These are phyloP conservation scores for Arachnopeziza araneosa DNA, from an alignment of 2,329 filamentous ascomycete genomes.

Conservation along the genomic window DNA sequence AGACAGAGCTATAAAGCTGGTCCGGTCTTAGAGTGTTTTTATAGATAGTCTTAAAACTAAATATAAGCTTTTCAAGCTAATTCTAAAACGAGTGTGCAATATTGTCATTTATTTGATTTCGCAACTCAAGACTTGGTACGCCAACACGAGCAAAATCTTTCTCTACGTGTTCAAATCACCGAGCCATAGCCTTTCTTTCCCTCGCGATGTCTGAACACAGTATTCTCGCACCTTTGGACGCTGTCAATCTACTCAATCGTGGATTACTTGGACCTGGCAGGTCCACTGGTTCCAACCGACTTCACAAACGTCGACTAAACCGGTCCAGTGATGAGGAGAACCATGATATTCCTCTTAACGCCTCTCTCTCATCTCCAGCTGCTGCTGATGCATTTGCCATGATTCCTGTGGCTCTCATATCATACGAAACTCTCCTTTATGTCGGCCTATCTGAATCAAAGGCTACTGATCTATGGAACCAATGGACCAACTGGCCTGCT, in stretches of 20 bases:
- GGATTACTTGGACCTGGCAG: constrained; percentile 1
- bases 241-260: constrained; percentile 1
- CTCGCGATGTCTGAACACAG: neutral
- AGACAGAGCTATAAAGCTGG: too few species aligned
- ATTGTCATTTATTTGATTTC: neutral
- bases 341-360: constrained; percentile 1
- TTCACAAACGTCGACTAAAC: constrained; percentile 3
- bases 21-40: too few species aligned
- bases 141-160: neutral
- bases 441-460: constrained; percentile 7
- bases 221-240: constrained; percentile 2
- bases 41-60: too few species aligned
- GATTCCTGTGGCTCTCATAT: constrained; percentile 4
- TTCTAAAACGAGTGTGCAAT: too few species aligned
- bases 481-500: constrained; percentile 4
- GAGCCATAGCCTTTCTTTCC: neutral
- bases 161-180: neutral
- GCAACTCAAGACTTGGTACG: neutral
- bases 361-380: constrained; percentile 4
- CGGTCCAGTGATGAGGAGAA: constrained; percentile 2
- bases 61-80: too few species aligned
- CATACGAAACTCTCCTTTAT: constrained; percentile 6
- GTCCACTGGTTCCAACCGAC: constrained; percentile 1
- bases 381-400: constrained; percentile 2
- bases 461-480: constrained; percentile 5